A percentile compares a stretch with the other conserved stretches of the same genome.
Conservation (phyloP, 768 basidiomycete genomes). For the Pisolithus sp. region DNA sequence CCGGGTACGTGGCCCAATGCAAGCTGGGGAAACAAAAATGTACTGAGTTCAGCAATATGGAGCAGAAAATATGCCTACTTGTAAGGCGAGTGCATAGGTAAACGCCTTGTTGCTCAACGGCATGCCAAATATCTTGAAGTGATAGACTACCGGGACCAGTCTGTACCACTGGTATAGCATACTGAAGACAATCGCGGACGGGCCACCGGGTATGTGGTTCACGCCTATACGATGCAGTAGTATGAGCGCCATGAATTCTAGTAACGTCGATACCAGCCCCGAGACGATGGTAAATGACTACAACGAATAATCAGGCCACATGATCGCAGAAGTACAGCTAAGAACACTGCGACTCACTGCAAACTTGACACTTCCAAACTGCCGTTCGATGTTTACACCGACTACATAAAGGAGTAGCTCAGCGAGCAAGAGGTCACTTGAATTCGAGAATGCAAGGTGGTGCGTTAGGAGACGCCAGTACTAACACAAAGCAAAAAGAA, state of each 20-base stretch:
- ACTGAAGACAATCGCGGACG: constrained; percentile 69
- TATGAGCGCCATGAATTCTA: constrained; percentile 63
- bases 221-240: constrained; percentile 60
- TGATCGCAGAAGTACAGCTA: not conserved
- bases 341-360: constrained; percentile 46
- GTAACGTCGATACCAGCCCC: constrained; percentile 53
- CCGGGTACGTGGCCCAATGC: constrained; percentile 61
- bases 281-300: constrained; percentile 79
- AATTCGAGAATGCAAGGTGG: constrained; percentile 74
- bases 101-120: constrained; percentile 72
- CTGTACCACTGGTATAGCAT: constrained; percentile 79
- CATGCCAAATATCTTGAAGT: constrained; percentile 69
- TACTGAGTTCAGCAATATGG: not conserved
- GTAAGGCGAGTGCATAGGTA: constrained; percentile 62
- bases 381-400: constrained; percentile 69
- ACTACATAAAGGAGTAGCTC: constrained; percentile 69
- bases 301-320: constrained; percentile 5
- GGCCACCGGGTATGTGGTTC: constrained; percentile 72
- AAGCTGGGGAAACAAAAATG: constrained; percentile 42
- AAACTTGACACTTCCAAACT: constrained; percentile 83
- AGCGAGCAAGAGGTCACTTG: constrained; percentile 76
- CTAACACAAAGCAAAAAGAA: constrained; percentile 34
- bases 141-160: constrained; percentile 71
- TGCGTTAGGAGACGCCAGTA: constrained; percentile 80
- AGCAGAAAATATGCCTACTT: constrained; percentile 39